Percentiles rank a stretch among this genome's conserved stretches.
Conservation (phyloP, 768 basidiomycete species). For the Lentinula raphanica region DNA sequence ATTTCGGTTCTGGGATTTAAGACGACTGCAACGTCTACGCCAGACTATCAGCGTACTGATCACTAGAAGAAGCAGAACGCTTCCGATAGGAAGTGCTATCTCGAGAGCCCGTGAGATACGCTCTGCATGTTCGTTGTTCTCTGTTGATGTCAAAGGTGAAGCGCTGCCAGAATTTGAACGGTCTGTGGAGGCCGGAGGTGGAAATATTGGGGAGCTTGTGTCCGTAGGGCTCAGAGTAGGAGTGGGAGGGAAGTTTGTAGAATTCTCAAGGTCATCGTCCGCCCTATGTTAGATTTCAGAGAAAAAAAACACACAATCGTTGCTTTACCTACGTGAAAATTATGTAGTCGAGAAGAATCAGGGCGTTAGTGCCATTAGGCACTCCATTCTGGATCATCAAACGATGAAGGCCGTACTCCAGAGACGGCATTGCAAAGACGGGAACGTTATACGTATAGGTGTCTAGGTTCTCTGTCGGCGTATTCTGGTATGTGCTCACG, state of each 20-base stretch:
- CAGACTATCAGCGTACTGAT: neutral
- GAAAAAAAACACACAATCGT: neutral
- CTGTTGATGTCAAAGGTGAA: neutral
- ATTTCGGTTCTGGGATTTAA: neutral
- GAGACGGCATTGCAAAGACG: neutral
- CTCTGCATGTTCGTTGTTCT: neutral
- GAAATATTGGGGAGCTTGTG: neutral
- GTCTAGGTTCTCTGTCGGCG: neutral
- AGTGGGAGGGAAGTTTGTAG: no score
- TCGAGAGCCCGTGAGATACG: neutral
- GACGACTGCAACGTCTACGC: neutral
- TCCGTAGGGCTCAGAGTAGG: neutral
- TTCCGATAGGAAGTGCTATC: neutral
- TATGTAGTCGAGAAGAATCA: neutral
- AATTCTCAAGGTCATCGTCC: neutral
- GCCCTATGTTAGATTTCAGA: neutral
- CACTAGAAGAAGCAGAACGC: neutral
- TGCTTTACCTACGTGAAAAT: neutral
- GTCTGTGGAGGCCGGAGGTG: neutral
- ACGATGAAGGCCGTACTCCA: neutral
- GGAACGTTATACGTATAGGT: neutral
- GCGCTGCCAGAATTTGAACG: neutral
- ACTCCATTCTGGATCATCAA: neutral
- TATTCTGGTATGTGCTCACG: neutral
- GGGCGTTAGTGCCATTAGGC: neutral